phyloP scores from a whole-genome alignment of 108 stramenopile genomes.

The Pseudonitzschia delicatissima region DNA sequence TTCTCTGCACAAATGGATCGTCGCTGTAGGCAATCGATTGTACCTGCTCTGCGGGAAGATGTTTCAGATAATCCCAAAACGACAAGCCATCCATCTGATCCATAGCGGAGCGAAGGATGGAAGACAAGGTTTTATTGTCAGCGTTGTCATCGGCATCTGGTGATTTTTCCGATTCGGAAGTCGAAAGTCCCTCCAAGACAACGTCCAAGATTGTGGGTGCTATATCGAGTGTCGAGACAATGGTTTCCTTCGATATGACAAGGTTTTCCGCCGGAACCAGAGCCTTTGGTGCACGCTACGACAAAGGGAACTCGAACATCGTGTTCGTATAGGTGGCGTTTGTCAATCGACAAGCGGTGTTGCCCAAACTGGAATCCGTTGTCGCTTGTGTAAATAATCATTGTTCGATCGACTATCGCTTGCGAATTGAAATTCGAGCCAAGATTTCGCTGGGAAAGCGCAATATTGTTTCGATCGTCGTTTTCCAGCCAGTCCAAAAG shows the following conservation, averaged over 20 bases:
- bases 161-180: too few relatives aligned
- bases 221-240: slow-evolving; percentile 37
- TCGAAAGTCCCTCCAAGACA: background rate
- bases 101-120: background rate
- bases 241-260: background rate
- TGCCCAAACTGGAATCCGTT: slow-evolving; percentile 42
- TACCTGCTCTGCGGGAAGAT: too few relatives aligned
- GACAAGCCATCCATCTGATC: slow-evolving; percentile 34
- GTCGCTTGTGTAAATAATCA: slow-evolving; percentile 37
- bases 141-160: background rate
- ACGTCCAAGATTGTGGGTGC: slow-evolving; percentile 39
- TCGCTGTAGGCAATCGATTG: background rate
- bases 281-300: slow-evolving; percentile 12
- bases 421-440: background rate
- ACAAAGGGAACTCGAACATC: slow-evolving; percentile 42
- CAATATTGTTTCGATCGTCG: background rate
- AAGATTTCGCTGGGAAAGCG: too few relatives aligned
- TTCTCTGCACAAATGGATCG: slow-evolving; percentile 3
- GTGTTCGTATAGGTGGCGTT: slow-evolving; percentile 40
- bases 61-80: slow-evolving; percentile 14
- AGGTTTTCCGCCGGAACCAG: slow-evolving; percentile 13
- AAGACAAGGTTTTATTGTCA: background rate
- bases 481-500: slow-evolving; percentile 13
- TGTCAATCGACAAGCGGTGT: slow-evolving; percentile 29
- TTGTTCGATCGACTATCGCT: slow-evolving; percentile 13